phyloP scores from a whole-genome alignment of 257 asterid species.

The Cynanchum wilfordii region DNA sequence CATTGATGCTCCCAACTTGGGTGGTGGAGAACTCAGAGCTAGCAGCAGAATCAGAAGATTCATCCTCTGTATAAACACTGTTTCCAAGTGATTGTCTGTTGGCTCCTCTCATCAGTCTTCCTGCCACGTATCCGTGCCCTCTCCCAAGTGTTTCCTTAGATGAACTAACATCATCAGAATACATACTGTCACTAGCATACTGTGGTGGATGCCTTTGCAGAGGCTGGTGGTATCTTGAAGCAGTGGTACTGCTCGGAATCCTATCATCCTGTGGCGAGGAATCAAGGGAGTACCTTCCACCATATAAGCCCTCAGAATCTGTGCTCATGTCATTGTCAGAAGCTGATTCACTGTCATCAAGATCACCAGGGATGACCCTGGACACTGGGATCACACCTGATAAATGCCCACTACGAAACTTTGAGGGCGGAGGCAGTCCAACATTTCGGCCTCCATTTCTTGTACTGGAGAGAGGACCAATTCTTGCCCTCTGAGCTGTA shows the following conservation, averaged over 20 bases:
- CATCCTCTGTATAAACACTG: constrained; percentile 39
- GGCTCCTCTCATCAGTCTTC: constrained; percentile 30
- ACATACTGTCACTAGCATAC: constrained; percentile 36
- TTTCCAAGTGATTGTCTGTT: constrained; percentile 29
- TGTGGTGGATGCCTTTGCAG: constrained; percentile 22
- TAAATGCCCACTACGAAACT: constrained; percentile 34
- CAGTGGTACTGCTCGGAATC: constrained; percentile 22
- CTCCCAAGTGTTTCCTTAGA: constrained; percentile 42
- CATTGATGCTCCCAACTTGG: constrained; percentile 29
- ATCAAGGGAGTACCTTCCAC: constrained; percentile 40
- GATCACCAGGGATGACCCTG: constrained; percentile 31
- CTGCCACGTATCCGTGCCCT: constrained; percentile 26
- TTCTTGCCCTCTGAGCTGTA: constrained; percentile 22
- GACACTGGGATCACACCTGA: constrained; percentile 38
- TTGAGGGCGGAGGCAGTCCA: constrained; percentile 40
- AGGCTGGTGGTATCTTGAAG: constrained; percentile 23
- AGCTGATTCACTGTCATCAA: constrained; percentile 29
- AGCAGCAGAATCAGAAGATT: constrained; percentile 39
- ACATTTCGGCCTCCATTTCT: constrained; percentile 29
- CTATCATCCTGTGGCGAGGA: constrained; percentile 45
- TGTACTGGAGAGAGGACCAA: constrained; percentile 32
- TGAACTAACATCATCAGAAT: constrained; percentile 36
- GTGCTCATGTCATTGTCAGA: constrained; percentile 44
- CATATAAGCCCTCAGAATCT: constrained; percentile 39
- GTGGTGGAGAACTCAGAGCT: constrained; percentile 50